phyloP scores from a whole-genome alignment of 2,329 filamentous ascomycete species.

The Phialocephala sp. region DNA sequence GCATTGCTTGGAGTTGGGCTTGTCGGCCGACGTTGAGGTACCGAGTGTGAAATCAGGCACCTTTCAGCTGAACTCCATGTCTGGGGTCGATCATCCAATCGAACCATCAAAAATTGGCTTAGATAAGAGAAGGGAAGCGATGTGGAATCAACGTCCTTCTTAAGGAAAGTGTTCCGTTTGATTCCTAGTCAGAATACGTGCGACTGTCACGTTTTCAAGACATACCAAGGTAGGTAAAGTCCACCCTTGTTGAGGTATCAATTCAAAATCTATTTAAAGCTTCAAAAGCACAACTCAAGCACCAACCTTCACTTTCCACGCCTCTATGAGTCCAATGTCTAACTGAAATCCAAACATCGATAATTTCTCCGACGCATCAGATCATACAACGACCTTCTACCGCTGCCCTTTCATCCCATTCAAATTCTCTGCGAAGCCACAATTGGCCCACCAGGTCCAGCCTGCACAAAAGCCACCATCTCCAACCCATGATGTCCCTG shows the following conservation, averaged over 20 bases:
- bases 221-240: background rate
- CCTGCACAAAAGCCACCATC: slow-evolving; percentile 11
- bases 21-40: slow-evolving; percentile 1
- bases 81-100: background rate
- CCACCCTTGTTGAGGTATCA: background rate
- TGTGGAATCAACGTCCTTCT: background rate
- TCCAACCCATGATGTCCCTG: slow-evolving; percentile 8
- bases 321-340: background rate
- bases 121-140: background rate
- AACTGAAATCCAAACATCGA: background rate
- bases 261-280: background rate
- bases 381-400: background rate
- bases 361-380: background rate
- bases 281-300: background rate
- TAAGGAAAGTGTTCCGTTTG: background rate
- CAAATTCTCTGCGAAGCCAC: slow-evolving; percentile 8
- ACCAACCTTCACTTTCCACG: background rate
- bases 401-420: background rate
- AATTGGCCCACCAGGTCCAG: slow-evolving; percentile 1
- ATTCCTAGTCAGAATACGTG: background rate
- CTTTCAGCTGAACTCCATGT: background rate
- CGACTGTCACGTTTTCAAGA: background rate
- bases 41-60: background rate
- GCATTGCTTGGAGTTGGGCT: slow-evolving; percentile 4
- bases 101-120: background rate